Evolutionary conservation across 164 flowering plant genomes (phyloP).

Genomic region (Vitis labrusca): DNA sequence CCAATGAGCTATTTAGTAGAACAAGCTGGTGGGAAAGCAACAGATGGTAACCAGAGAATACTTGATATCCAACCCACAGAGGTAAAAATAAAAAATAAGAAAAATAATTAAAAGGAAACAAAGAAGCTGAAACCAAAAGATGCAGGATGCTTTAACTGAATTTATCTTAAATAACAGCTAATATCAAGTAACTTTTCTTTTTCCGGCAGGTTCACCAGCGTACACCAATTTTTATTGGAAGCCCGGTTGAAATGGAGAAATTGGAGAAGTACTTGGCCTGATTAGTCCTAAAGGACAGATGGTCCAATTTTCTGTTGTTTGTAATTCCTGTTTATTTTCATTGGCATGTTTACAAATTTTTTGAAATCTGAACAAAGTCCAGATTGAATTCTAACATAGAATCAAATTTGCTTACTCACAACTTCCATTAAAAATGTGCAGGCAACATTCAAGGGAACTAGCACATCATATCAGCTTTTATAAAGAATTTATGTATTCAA

Average conservation of each 20-base stretch:
- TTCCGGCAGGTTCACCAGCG: conserved; percentile 71
- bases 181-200: background rate
- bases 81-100: conserved; percentile 22
- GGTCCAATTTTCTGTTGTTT: background rate
- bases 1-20: conserved; percentile 81
- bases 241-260: conserved; percentile 71
- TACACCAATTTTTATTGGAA: conserved; percentile 69
- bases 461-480: background rate
- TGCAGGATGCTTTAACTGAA: too few relatives aligned
- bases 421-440: background rate
- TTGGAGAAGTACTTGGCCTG: conserved; percentile 63
- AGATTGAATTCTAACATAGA: background rate
- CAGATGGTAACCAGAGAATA: conserved; percentile 62
- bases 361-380: too few relatives aligned
- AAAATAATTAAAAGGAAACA: too few relatives aligned
- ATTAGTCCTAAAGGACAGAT: background rate
- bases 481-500: background rate
- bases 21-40: conserved; percentile 85
- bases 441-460: background rate
- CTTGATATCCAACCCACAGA: conserved; percentile 68
- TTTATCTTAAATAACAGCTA: background rate
- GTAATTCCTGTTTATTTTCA: too few relatives aligned
- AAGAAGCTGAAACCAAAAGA: too few relatives aligned
- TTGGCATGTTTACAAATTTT: too few relatives aligned
- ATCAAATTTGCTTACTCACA: background rate